Conservation (phyloP, 495 filamentous ascomycete genomes). For the Xylaria palmicola region DNA sequence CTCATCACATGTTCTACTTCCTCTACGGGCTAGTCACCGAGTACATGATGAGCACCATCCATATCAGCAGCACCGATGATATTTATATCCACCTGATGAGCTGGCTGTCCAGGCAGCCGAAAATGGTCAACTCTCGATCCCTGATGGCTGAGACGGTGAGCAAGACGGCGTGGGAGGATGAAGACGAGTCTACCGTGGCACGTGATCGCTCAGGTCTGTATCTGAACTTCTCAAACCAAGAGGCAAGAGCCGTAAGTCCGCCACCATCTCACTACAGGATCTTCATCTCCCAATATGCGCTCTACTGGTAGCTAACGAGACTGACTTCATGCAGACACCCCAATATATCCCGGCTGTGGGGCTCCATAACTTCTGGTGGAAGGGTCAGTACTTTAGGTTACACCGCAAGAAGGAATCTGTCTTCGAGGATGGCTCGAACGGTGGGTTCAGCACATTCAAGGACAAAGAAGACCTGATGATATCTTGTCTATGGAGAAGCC, state of each 20-base stretch:
- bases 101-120: conserved; percentile 58
- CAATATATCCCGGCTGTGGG: conserved; percentile 44
- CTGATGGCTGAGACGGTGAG: conserved; percentile 57
- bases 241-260: conserved; percentile 32
- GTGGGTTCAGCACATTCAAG: conserved; percentile 31
- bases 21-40: conserved; percentile 31
- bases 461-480: conserved; percentile 42
- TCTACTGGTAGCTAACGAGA: background rate
- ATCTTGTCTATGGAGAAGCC: conserved; percentile 44
- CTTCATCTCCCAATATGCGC: background rate
- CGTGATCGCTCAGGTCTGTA: conserved; percentile 34
- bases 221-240: conserved; percentile 47
- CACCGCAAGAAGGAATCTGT: conserved; percentile 37
- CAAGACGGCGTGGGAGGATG: conserved; percentile 52
- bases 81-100: conserved; percentile 60
- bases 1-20: conserved; percentile 28
- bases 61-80: conserved; percentile 56
- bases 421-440: conserved; percentile 26
- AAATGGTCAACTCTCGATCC: conserved; percentile 51
- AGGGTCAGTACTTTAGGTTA: conserved; percentile 38
- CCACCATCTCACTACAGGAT: background rate
- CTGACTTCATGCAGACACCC: conserved; percentile 19
- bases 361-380: conserved; percentile 42
- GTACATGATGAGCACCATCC: conserved; percentile 55
- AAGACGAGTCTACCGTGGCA: conserved; percentile 36